Evolutionary conservation across 2,329 filamentous ascomycete genomes (phyloP).

Genomic region (Colletotrichum salicis): DNA sequence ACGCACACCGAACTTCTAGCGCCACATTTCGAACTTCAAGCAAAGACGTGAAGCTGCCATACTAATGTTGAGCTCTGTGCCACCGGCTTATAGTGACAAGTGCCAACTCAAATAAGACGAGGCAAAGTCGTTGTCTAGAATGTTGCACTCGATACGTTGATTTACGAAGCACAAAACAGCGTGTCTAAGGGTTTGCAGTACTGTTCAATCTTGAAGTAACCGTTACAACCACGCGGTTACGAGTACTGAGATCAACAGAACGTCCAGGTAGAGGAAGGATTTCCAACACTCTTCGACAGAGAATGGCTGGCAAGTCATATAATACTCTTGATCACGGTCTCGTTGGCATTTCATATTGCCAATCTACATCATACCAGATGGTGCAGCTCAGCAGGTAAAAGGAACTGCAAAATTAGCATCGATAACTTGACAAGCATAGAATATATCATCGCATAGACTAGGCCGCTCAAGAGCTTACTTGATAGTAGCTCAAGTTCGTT

Average conservation of each 20-base stretch:
- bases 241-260: background rate
- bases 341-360: background rate
- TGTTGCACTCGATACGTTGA: background rate
- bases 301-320: background rate
- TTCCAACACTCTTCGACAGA: background rate
- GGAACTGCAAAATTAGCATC: background rate
- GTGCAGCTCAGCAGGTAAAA: background rate
- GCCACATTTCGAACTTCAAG: conserved; percentile 9
- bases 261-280: background rate
- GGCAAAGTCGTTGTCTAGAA: background rate
- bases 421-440: background rate
- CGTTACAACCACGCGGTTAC: background rate
- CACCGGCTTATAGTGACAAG: background rate
- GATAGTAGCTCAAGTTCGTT: background rate
- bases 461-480: background rate
- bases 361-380: background rate
- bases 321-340: background rate
- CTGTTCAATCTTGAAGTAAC: background rate
- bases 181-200: background rate
- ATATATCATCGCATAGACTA: background rate
- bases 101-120: background rate
- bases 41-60: background rate
- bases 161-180: background rate
- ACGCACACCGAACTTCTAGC: conserved; percentile 10
- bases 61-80: background rate